These are phyloP conservation scores for Oenanthe sinensis DNA, from an alignment of 129 eudicot species.

Conservation along the genomic window DNA sequence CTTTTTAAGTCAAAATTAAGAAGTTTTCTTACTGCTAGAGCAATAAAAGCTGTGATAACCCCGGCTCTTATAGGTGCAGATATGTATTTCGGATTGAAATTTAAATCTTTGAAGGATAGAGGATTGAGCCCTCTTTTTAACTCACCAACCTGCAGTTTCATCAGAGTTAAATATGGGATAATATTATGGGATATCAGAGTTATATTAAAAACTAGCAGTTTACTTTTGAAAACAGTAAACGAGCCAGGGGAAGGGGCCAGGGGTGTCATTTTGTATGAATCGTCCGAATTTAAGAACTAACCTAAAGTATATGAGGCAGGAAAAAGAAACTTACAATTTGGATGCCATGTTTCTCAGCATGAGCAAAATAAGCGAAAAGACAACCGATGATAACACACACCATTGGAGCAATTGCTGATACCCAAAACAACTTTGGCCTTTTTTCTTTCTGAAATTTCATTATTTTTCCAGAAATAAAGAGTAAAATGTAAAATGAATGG, in stretches of 20 bases:
- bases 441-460: slow-evolving; percentile 51
- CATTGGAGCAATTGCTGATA: slow-evolving; percentile 83
- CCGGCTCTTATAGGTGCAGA: slow-evolving; percentile 75
- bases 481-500: neutral
- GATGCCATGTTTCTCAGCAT: slow-evolving; percentile 71
- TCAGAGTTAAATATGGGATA: neutral
- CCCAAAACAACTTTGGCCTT: slow-evolving; percentile 73
- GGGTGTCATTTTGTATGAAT: neutral
- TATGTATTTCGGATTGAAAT: slow-evolving; percentile 54
- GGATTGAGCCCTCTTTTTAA: slow-evolving; percentile 74
- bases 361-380: slow-evolving; percentile 54
- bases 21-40: slow-evolving; percentile 66
- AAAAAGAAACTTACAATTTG: slow-evolving; percentile 44
- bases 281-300: neutral
- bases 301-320: neutral
- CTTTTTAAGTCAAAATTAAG: neutral
- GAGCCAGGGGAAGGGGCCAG: neutral
- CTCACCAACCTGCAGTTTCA: slow-evolving; percentile 44
- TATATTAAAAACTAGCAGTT: neutral
- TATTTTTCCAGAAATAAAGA: neutral
- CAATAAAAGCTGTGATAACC: slow-evolving; percentile 58
- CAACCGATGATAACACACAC: slow-evolving; percentile 55
- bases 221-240: neutral
- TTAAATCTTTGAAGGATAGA: slow-evolving; percentile 33
- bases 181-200: neutral